phyloP scores from a whole-genome alignment of 768 basidiomycete species.

The Boletus vermiculosoides region DNA sequence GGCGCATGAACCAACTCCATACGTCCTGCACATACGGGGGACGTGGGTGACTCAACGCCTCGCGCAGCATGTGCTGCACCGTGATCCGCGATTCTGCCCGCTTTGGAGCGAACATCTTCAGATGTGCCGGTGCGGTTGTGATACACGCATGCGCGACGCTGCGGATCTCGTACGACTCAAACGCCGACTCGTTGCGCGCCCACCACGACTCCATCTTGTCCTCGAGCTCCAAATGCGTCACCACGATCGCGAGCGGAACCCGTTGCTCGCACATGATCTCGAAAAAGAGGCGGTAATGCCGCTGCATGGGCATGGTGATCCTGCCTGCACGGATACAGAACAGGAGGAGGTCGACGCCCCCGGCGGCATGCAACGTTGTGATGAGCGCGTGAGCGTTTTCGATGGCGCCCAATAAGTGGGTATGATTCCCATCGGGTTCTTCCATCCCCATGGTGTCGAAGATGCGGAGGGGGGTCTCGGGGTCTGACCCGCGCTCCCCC shows the following conservation, averaged over 20 bases:
- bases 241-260: not conserved
- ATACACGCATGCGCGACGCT: not conserved
- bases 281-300: not conserved
- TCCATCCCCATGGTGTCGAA: slow-evolving; percentile 2
- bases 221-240: not conserved
- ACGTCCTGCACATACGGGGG: not conserved
- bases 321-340: not conserved
- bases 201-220: not conserved
- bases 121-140: not conserved
- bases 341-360: not conserved
- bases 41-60: not conserved
- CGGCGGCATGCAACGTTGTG: not conserved
- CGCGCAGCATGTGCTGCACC: not conserved
- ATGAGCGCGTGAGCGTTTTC: not conserved
- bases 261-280: not conserved
- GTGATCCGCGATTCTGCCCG: not conserved
- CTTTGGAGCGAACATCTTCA: not conserved
- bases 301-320: not conserved
- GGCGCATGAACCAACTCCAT: not conserved
- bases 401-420: not conserved
- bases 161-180: not conserved
- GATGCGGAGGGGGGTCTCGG: not conserved
- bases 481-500: not conserved
- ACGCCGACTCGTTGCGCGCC: not conserved
- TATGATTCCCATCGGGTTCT: not conserved